A percentile compares a stretch with the other conserved stretches of the same genome.
Conservation (phyloP, 305 asterid genomes). For the Fraxinus albicans region DNA sequence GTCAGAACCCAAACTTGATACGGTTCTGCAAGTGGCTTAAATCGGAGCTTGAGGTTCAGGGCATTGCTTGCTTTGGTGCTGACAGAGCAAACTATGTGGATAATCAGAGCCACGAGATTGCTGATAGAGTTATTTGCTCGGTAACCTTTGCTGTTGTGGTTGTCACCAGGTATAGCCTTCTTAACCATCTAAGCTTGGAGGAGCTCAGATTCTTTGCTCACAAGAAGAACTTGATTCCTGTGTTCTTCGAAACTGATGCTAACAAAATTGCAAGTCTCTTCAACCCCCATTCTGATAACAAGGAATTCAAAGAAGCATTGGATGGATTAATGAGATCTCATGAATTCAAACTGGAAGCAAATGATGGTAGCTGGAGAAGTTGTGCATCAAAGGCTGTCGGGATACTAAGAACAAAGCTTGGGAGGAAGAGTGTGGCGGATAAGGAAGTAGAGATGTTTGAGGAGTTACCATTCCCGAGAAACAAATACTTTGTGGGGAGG, state of each 20-base stretch:
- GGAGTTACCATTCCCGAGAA: slow-evolving; percentile 70
- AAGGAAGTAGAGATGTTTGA: slow-evolving; percentile 48
- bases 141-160: slow-evolving; percentile 43
- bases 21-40: slow-evolving; percentile 53
- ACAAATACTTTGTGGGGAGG: slow-evolving; percentile 64
- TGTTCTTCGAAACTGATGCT: slow-evolving; percentile 37
- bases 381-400: slow-evolving; percentile 56
- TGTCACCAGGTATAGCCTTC: slow-evolving; percentile 35
- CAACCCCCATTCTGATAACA: slow-evolving; percentile 39
- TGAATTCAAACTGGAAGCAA: slow-evolving; percentile 60
- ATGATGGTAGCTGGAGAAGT: slow-evolving; percentile 68
- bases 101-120: slow-evolving; percentile 48
- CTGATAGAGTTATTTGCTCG: slow-evolving; percentile 49
- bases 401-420: slow-evolving; percentile 61
- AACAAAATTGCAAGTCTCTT: slow-evolving; percentile 28
- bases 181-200: slow-evolving; percentile 53
- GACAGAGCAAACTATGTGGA: slow-evolving; percentile 47
- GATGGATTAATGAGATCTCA: slow-evolving; percentile 61
- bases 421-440: slow-evolving; percentile 66
- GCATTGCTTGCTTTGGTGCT: slow-evolving; percentile 50
- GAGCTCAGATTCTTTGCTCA: slow-evolving; percentile 84
- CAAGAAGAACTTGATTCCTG: slow-evolving; percentile 74
- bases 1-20: slow-evolving; percentile 44
- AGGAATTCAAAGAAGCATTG: slow-evolving; percentile 64
- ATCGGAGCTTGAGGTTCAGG: slow-evolving; percentile 52